These are phyloP conservation scores for Cyclotella kingstonii DNA, from an alignment of 108 stramenopile species.

Conservation along the genomic window DNA sequence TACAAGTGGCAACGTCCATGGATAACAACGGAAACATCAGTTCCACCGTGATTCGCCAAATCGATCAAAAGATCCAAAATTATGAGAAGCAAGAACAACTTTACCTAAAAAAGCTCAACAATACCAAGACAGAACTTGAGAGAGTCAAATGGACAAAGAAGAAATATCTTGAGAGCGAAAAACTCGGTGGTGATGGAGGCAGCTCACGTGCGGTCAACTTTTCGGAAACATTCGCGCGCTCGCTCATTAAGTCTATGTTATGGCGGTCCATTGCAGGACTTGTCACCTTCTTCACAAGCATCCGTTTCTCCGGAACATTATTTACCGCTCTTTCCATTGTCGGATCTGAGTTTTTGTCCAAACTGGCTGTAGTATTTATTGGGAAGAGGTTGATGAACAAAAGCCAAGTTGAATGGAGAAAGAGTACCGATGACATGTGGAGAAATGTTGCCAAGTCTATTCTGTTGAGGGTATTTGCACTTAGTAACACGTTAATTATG, in stretches of 20 bases:
- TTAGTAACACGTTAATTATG: constrained; percentile 90
- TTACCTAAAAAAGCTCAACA: constrained; percentile 49
- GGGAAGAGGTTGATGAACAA: constrained; percentile 96
- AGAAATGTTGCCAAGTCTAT: constrained; percentile 89
- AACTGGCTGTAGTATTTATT: constrained; percentile 93
- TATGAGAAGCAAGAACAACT: constrained; percentile 51
- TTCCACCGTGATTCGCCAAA: constrained; percentile 51
- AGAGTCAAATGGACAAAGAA: constrained; percentile 59
- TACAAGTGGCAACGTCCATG: constrained; percentile 31
- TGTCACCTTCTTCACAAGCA: constrained; percentile 77
- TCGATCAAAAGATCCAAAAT: constrained; percentile 69
- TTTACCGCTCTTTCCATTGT: constrained; percentile 87
- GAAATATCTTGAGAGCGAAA: constrained; percentile 60
- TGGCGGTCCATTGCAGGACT: constrained; percentile 88
- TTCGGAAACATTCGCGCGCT: constrained; percentile 74
- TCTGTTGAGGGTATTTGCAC: constrained; percentile 93
- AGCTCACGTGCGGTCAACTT: constrained; percentile 47
- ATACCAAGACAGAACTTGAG: constrained; percentile 51
- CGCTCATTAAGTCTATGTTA: constrained; percentile 77
- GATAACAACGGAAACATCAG: constrained; percentile 27
- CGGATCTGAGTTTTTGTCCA: constrained; percentile 92
- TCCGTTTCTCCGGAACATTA: constrained; percentile 71
- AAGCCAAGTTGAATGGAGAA: constrained; percentile 69
- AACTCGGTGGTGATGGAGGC: constrained; percentile 27
- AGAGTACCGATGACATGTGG: constrained; percentile 73